Evolutionary conservation across 2,329 filamentous ascomycete genomes (phyloP), one percentile per base, ranked within the genome.

Genomic region (Aureobasidium sp.): DNA sequence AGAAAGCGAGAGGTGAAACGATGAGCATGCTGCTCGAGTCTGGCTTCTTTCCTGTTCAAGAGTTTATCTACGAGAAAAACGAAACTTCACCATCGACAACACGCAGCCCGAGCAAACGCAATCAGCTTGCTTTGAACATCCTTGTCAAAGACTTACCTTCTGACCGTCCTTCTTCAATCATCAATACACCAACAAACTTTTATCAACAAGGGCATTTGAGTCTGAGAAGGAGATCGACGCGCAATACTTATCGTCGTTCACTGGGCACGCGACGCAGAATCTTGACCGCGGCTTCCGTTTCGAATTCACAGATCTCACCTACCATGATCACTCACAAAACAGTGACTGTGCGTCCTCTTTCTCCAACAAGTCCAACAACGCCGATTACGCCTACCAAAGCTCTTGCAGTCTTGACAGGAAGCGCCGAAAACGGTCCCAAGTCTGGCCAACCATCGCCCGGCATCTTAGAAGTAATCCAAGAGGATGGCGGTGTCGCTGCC

Each of bases 21-120:
- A 69, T 71, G 68, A 70, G 69, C 50, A 70, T 70, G 70, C 64
- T 71, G 5, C 61, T 71, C 5, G 67, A 70, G 17, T 63, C 65
- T n/a, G 69, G 69, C 17, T 70, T 72, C 63, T 71, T 70, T 50
- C 65, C 66, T 2, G 50, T 62, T 8, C 37, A 42, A 12, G 59
- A 62, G 20, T 62, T 44, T 9, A 55, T 62, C n/a, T 62, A 62
- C 12, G 41, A 62, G 36, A 37, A 32, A 5, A 50, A 50, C 9
- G 46, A 50, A 1, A 27, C 58, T 8, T 17, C 37, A 12, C 37
- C 36, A 34, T 52, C 36, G n/a, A 12, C 41, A 20, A n/a, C 27
- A 13, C 26, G 26, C 3, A 44, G 47, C 13, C 39, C 39, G 15
- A 55, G 26, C 27, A 62, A 62, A 23, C 48, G 50, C 15, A 55